A percentile compares a stretch with the other conserved stretches of the same genome.
phyloP scores from a whole-genome alignment of 306 rosid species.

The Glycine latifolia region DNA sequence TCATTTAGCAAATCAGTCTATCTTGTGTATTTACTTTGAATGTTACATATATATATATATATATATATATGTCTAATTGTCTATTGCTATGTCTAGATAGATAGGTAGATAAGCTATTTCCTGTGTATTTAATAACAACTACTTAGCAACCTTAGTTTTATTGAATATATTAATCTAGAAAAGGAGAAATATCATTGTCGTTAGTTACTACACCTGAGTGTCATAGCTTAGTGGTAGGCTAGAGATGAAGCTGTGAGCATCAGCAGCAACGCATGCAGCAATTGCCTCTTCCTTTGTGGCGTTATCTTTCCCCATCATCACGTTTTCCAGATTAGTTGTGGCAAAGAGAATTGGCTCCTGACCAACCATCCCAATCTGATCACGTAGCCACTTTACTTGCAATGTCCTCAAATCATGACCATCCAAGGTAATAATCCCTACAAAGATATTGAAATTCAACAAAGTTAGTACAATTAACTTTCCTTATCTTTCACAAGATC shows the following conservation, averaged over 20 bases:
- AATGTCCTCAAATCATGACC: slow-evolving; percentile 79
- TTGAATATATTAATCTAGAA: slow-evolving; percentile 7
- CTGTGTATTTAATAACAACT: not conserved
- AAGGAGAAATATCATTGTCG: slow-evolving; percentile 3
- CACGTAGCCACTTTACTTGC: slow-evolving; percentile 88
- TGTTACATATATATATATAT: not conserved
- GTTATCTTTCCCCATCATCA: slow-evolving; percentile 90
- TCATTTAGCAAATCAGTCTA: not conserved
- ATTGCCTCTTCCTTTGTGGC: slow-evolving; percentile 81
- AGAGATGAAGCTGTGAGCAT: slow-evolving; percentile 81
- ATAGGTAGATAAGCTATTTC: not conserved
- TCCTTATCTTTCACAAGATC: not conserved
- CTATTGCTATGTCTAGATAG: not conserved
- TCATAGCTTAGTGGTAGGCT: slow-evolving; percentile 80
- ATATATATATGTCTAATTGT: too few species aligned
- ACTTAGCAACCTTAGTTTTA: not conserved
- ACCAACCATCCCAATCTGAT: slow-evolving; percentile 91
- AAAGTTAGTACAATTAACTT: slow-evolving; percentile 10
- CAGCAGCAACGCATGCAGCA: slow-evolving; percentile 83
- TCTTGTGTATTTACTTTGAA: not conserved
- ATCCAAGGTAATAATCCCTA: slow-evolving; percentile 77
- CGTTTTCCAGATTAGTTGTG: slow-evolving; percentile 79
- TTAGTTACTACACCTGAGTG: slow-evolving; percentile 68
- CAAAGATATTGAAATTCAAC: slow-evolving; percentile 43
- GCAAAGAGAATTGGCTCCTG: slow-evolving; percentile 91